Conservation (phyloP, 176 grass and related monocot genomes). For the Musa beccarii region DNA sequence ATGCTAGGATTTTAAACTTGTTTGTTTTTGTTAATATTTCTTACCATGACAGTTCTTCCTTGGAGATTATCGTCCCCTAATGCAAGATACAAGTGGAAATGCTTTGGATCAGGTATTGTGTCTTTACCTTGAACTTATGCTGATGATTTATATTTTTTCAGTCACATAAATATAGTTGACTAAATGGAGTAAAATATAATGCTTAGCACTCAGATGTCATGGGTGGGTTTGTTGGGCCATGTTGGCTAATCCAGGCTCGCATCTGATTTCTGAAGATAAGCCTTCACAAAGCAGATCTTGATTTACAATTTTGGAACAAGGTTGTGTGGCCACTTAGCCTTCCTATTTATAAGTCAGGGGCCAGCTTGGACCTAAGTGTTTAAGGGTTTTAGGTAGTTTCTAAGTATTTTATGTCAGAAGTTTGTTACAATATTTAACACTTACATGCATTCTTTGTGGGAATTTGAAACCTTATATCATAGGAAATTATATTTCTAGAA, state of each 20-base stretch:
- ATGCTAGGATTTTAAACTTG: constrained; percentile 2
- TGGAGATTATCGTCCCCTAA: constrained; percentile 93
- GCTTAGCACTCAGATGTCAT: background rate
- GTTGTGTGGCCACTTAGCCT: background rate
- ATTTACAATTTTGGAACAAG: background rate
- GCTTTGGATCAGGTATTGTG: constrained; percentile 75
- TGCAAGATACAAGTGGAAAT: constrained; percentile 62
- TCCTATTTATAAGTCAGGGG: background rate
- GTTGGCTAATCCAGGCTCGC: background rate
- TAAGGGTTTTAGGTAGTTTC: too few species aligned
- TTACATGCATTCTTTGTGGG: too few species aligned
- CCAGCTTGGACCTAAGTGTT: background rate
- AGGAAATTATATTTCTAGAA: too few species aligned
- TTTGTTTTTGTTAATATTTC: constrained; percentile 5
- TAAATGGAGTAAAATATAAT: background rate
- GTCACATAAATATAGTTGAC: background rate
- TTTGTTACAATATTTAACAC: too few species aligned
- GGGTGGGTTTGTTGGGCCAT: background rate
- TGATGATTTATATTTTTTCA: too few species aligned
- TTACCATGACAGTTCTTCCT: constrained; percentile 70
- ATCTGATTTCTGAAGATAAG: background rate
- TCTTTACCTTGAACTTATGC: background rate
- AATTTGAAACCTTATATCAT: too few species aligned
- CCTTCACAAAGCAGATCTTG: background rate
- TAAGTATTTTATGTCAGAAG: too few species aligned